Evolutionary conservation across 139 green algal species (phyloP), one percentile per base, ranked within the genome.

Genomic region (Gonium pectorale): DNA sequence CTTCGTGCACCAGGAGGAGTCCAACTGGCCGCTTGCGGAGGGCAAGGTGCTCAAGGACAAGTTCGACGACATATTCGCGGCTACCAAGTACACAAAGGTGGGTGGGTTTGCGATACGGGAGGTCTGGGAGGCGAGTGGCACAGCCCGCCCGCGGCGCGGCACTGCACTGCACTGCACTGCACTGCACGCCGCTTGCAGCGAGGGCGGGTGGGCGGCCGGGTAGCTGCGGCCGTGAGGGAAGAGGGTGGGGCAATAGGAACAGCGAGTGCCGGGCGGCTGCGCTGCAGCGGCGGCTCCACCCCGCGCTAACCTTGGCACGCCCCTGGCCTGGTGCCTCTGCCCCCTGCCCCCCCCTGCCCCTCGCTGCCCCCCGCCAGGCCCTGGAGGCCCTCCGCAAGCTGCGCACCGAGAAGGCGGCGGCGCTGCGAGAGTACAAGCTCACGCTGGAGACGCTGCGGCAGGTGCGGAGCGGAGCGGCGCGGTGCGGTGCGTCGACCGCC

Each of bases 1-100:
- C 56, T 99, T 99, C 85, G 97, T 99, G 62, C 97, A 99, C 89
- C 97, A 99, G 87, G 97, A 99, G 82, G 97, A 99, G 31, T 95
- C 91, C 81, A 99, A 98, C 90, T 99, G 97, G 97, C 97, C 97
- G 15, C 92, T 99, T 69, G 92, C 92, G 5, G 97, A 99, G 63
- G 93, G 89, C 37, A 90, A 89, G 37, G 90, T 91, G 33, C 90
- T 99, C 31, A 99, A 99, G 90, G 96, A 97, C 59, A 97, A 97
- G 85, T 99, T 99, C 92, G 97, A 99, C 79, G 96, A 98, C 81
- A 98, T 99, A 54, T 99, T 99, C 77, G 90, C 93, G 11, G 96
- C 97, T 33, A 98, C 96, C 35, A 98, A 98, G 86, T 98, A 99
- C 89, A 97, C 93, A 41, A 98, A 98, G 92, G 94, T 90, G 41